Percentiles rank a stretch among this genome's conserved stretches.
Conservation (phyloP, 352 stramenopile species). For the Phytophthora palmivora region DNA sequence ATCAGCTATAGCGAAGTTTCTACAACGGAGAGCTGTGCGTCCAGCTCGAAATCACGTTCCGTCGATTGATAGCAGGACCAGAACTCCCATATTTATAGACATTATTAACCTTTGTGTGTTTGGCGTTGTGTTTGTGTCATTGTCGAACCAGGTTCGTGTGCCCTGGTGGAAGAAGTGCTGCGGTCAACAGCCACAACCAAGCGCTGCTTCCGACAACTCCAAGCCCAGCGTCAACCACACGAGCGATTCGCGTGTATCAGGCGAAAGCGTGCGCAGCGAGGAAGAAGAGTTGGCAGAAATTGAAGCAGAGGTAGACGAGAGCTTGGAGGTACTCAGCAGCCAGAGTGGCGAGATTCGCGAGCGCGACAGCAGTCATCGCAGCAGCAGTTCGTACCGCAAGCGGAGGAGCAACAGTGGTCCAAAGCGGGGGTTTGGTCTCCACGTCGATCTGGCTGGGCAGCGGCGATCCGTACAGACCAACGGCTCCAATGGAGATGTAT, state of each 20-base stretch:
- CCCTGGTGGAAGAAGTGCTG: slow-evolving; percentile 49
- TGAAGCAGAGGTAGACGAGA: slow-evolving; percentile 81
- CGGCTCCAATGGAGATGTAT: slow-evolving; percentile 21
- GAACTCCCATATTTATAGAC: slow-evolving; percentile 31
- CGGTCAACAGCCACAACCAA: slow-evolving; percentile 16
- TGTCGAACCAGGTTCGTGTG: slow-evolving; percentile 24
- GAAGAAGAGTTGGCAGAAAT: slow-evolving; percentile 74
- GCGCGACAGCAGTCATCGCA: slow-evolving; percentile 43
- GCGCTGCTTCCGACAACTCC: slow-evolving; percentile 23
- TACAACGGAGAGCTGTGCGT: slow-evolving; percentile 25
- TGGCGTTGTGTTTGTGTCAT: slow-evolving; percentile 13
- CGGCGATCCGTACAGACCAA: slow-evolving; percentile 28
- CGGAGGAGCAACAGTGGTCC: slow-evolving; percentile 39
- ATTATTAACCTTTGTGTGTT: slow-evolving; percentile 19
- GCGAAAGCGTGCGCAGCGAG: slow-evolving; percentile 62
- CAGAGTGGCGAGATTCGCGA: slow-evolving; percentile 66
- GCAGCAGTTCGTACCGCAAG: slow-evolving; percentile 37
- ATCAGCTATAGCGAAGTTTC: slow-evolving; percentile 32
- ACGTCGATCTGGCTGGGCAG: slow-evolving; percentile 61
- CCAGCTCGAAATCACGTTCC: slow-evolving; percentile 19
- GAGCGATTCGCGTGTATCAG: slow-evolving; percentile 60
- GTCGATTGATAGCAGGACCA: slow-evolving; percentile 14
- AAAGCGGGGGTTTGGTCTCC: slow-evolving; percentile 62
- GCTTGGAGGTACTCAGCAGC: slow-evolving; percentile 79
- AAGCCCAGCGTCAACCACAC: slow-evolving; percentile 62